phyloP scores from a whole-genome alignment of 2,329 filamentous ascomycete genomes.

The Macrophomina pseudophaseolina region DNA sequence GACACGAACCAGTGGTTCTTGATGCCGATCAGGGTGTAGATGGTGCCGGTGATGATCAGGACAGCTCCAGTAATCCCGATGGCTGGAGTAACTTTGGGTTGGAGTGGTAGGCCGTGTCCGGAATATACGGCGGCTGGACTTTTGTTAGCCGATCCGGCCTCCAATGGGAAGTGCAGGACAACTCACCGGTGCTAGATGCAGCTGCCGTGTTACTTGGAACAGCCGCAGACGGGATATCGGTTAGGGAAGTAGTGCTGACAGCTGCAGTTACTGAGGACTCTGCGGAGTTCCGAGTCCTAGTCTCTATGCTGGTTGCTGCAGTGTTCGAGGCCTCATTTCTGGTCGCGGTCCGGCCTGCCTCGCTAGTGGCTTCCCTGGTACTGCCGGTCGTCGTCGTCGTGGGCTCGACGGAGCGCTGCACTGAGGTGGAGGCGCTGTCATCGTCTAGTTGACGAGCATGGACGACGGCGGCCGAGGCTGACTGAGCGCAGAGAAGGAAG shows the following conservation, averaged over 20 bases:
- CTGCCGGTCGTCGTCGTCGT: not conserved
- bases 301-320: not conserved
- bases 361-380: not conserved
- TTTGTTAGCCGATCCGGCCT: not conserved
- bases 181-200: slow-evolving; percentile 34
- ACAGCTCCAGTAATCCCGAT: slow-evolving; percentile 79
- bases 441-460: not conserved
- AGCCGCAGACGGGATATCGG: slow-evolving; percentile 32
- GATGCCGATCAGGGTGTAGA: slow-evolving; percentile 78
- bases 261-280: not conserved
- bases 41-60: slow-evolving; percentile 72
- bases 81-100: slow-evolving; percentile 78
- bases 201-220: slow-evolving; percentile 31
- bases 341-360: slow-evolving; percentile 1
- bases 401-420: not conserved
- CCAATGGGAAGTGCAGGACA: slow-evolving; percentile 8
- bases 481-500: slow-evolving; percentile 4
- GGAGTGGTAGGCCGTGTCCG: slow-evolving; percentile 65
- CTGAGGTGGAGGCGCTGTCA: not conserved
- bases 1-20: slow-evolving; percentile 68
- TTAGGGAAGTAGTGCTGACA: slow-evolving; percentile 24
- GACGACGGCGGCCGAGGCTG: not conserved
- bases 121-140: slow-evolving; percentile 21
- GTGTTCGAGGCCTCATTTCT: not conserved
- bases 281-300: slow-evolving; percentile 16